These are phyloP conservation scores for Candida gigantensis DNA, from an alignment of 1,139 yeast species.

Conservation along the genomic window DNA sequence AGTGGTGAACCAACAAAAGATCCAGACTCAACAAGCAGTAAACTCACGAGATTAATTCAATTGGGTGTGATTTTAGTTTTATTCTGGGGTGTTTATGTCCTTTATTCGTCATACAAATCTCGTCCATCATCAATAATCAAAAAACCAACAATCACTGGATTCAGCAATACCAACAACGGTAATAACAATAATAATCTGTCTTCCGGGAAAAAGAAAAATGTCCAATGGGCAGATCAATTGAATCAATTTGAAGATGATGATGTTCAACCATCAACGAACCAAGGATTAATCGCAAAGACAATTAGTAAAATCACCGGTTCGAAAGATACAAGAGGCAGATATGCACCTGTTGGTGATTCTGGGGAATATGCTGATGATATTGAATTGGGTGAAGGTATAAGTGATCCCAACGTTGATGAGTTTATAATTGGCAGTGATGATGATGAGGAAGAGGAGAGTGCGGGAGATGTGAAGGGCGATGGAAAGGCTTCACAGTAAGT, in stretches of 20 bases:
- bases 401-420: slow-evolving; percentile 20
- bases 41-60: slow-evolving; percentile 44
- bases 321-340: slow-evolving; percentile 22
- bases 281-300: slow-evolving; percentile 42
- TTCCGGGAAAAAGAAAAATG: slow-evolving; percentile 48
- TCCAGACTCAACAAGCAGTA: slow-evolving; percentile 21
- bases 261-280: slow-evolving; percentile 14
- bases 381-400: slow-evolving; percentile 36
- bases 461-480: too few species aligned
- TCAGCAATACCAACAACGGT: slow-evolving; percentile 13
- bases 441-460: slow-evolving; percentile 23
- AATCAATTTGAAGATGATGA: slow-evolving; percentile 38
- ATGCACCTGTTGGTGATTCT: slow-evolving; percentile 26
- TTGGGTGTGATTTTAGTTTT: slow-evolving; percentile 40
- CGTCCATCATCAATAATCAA: slow-evolving; percentile 48
- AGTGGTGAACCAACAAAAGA: slow-evolving; percentile 5
- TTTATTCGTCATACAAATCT: slow-evolving; percentile 39
- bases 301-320: slow-evolving; percentile 39
- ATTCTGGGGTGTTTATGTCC: slow-evolving; percentile 46
- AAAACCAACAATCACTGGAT: slow-evolving; percentile 20
- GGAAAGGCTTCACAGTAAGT: too few species aligned
- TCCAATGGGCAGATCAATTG: slow-evolving; percentile 60
- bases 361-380: slow-evolving; percentile 31
- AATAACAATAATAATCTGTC: slow-evolving; percentile 25
- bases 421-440: slow-evolving; percentile 50